A percentile compares a stretch with the other conserved stretches of the same genome.
phyloP scores from a whole-genome alignment of 2,329 filamentous ascomycete genomes.

The Colletotrichum tropicicola region DNA sequence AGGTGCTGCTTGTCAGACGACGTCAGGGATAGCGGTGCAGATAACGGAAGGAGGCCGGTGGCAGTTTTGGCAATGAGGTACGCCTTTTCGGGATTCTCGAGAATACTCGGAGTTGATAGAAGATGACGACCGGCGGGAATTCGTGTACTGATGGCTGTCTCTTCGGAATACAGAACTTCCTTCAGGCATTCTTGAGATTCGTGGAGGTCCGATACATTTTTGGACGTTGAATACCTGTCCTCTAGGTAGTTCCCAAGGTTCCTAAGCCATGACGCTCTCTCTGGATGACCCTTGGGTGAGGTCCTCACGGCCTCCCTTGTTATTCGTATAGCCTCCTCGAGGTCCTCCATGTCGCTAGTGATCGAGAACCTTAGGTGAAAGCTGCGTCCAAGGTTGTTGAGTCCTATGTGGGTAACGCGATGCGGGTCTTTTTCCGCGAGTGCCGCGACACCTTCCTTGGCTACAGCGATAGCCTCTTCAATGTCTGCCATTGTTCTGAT shows the following conservation, averaged over 20 bases:
- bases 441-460: background rate
- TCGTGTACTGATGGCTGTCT: background rate
- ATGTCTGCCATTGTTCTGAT: background rate
- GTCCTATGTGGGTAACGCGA: background rate
- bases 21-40: background rate
- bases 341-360: background rate
- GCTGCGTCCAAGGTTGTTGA: background rate
- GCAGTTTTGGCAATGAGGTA: background rate
- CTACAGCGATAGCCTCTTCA: background rate
- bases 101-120: too few species aligned
- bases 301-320: background rate
- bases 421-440: background rate
- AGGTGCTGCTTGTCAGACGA: conserved; percentile 33
- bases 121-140: too few species aligned
- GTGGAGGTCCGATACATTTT: background rate
- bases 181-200: background rate
- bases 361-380: background rate
- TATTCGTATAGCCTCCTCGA: background rate
- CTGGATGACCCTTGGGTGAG: background rate
- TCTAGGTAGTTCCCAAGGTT: background rate
- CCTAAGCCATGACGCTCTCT: background rate
- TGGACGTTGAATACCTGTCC: background rate
- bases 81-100: background rate
- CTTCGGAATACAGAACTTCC: background rate
- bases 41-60: accelerated